Base-by-base conservation (phyloP, 345 rosid species). In the Melaleuca alternifolia region DNA sequence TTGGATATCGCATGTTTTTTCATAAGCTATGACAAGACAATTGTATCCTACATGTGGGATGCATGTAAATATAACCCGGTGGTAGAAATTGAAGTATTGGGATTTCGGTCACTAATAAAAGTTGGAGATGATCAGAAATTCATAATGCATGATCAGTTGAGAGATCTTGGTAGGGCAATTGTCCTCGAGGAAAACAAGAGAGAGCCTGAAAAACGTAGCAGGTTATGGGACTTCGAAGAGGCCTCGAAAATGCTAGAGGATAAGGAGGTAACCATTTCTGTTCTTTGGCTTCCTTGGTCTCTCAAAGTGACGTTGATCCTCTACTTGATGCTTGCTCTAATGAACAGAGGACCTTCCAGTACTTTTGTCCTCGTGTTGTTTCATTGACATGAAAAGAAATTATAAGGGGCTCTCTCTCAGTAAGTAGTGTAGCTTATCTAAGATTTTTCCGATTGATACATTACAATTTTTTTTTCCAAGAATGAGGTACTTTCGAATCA, bases 131-230 rank as follows among this genome's bases (percentile, higher is more conserved):
- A 56, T 14, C 15, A 57, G 16, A 5, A 23, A 53, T 15, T 84
- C 5, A 21, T 7, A 65, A 84, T 84, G 86, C 86, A 84, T 6
- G 86, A 57, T 20, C 76, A 84, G 23, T 50, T 84, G 10, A 7
- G 65, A 86, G 88, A 85, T 30, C 20, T 46, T 61, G 62, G 86
- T n/a, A 83, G 86, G 79, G 87, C 37, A 52, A 84, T 88, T 77
- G 84, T 52, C 41, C 26, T 13, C 3, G 0, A 21, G 71, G 59
- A 84, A 33, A 37, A 48, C 3, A 2, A 12, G 53, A 56, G 0
- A 10, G 1, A 53, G 10, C 62, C 59, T 14, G 0, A 7, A 14
- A 6, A 84, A 4, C 51, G 71, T 10, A 52, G 61, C 46, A 26
- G 85, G 28, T 18, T 84, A 11, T 54, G 85, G 85, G 44, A 16